Base-by-base conservation (phyloP, 176 grass and related monocot genomes). In the Zizania latifolia region DNA sequence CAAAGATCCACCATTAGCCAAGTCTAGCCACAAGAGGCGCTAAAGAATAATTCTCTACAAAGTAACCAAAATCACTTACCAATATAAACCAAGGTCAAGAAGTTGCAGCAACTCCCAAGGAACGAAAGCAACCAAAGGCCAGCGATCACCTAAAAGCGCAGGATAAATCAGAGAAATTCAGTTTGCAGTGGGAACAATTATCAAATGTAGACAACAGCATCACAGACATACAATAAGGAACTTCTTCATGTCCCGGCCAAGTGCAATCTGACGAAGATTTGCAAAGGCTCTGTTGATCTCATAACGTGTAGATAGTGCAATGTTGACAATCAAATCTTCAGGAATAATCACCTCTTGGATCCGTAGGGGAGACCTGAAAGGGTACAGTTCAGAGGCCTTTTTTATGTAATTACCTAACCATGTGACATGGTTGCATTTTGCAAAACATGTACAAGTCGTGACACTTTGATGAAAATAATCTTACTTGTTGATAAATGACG, bases 31-130 rank as follows among this genome's bases (percentile, higher is more conserved):
- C 19, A 43, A 56, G 4, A 75, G 7, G 14, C 37, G 3, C 32
- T 29, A 40, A 71, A 15, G 23, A 58, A 57, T 24, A 43, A 74
- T 60, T n/a, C 2, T 23, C n/a, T 79, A 13, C 28, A 62, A 41
- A 22, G 26, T 55, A 19, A 41, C 17, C 24, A 43, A 31, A 22
- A 66, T 79, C 45, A 17, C 78, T 92, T 94, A 99, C 95, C 72
- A 64, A 92, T 76, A 69, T 94, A 99, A 72, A 94, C 38, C 79
- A 99, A 81, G 44, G 95, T 92, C 95, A 99, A 88, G 82, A 99
- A 94, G 86, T 81, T 94, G 81, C 87, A 85, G 62, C 51, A 92
- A 39, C 78, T 90, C 24, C 95, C 95, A 5, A 99, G 24, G 30
- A 90, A 70, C 31, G 95, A 94, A 46, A 99, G 91, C 27, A 99